Evolutionary conservation across 2,329 filamentous ascomycete species (phyloP), one percentile per base, ranked within the genome.

Genomic region (Epichloe bromicola): DNA sequence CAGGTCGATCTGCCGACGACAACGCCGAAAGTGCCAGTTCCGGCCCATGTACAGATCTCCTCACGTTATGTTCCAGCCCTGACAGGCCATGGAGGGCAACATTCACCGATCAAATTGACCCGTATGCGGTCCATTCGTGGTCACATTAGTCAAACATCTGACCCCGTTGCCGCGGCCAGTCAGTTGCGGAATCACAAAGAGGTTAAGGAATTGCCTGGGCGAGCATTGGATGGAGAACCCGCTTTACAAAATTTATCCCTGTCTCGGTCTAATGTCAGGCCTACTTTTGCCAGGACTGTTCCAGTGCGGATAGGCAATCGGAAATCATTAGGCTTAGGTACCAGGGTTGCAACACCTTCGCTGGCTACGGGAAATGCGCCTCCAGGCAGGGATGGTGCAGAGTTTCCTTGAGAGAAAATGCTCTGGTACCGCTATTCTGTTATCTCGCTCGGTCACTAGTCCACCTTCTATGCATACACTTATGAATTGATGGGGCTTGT

Each of bases 11-110:
- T 53, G 34, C 37, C 56, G 11, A 58, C 58, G 17, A 60, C 59
- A 8, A 61, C 60, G 5, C 60, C 60, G 7, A 51, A 45, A 42
- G 57, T 52, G n/a, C 57, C 57, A 23, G 46, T 58, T 5, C 55
- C 60, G 7, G 11, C 39, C 12, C 36, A 36, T n/a, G 33, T 42
- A 3, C 23, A 34, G 34, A 14, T 33, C 15, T 14, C 43, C 33
- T 40, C 42, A 40, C 46, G 26, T 15, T 15, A 45, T 46, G n/a
- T 10, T 45, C 40, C 42, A 20, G 5, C 42, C 12, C 5, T 23
- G 20, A 7, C 34, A 38, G 41, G 40, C 12, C 17, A 26, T 40
- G 26, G 30, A 20, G 19, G 17, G 8, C 34, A 41, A 39, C 4
- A 2, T 11, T n/a, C 26, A n/a, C 36, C 38, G 4, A n/a, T 19